Conservation (phyloP, 345 rosid species). For the Euphorbia lathyris region DNA sequence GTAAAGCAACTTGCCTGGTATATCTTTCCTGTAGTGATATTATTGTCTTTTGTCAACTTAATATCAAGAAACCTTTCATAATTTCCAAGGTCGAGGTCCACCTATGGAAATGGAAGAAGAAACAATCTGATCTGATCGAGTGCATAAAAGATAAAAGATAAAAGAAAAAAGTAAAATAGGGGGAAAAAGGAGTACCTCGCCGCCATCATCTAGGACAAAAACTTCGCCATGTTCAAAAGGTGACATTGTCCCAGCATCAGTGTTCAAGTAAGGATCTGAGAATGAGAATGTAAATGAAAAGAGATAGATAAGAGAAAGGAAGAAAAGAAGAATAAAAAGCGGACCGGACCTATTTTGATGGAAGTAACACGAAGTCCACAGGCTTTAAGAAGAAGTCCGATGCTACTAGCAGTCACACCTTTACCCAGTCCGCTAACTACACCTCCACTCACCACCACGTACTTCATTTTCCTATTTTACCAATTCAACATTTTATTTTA, state of each 20-base stretch:
- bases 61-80: constrained; percentile 90
- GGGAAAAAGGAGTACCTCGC: constrained; percentile 57
- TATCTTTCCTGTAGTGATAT: constrained; percentile 89
- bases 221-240: constrained; percentile 99
- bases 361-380: constrained; percentile 81
- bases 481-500: no score
- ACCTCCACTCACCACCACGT: constrained; percentile 75
- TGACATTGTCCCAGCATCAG: constrained; percentile 99
- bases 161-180: background rate
- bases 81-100: constrained; percentile 98
- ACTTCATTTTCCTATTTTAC: constrained; percentile 32
- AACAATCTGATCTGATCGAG: no score
- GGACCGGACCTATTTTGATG: constrained; percentile 56
- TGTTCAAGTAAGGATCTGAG: constrained; percentile 92
- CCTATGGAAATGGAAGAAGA: constrained; percentile 36
- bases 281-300: no score
- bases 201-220: constrained; percentile 93
- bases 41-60: constrained; percentile 75
- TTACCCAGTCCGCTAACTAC: constrained; percentile 84
- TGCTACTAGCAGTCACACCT: constrained; percentile 86
- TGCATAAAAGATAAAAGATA: no score
- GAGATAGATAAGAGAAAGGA: background rate
- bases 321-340: background rate
- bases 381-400: constrained; percentile 73
- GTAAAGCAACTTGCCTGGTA: constrained; percentile 55